A percentile compares a stretch with the other conserved stretches of the same genome.
Conservation (phyloP, 371 early-diverging fungal species). For the Saksenaea vasiformis region DNA sequence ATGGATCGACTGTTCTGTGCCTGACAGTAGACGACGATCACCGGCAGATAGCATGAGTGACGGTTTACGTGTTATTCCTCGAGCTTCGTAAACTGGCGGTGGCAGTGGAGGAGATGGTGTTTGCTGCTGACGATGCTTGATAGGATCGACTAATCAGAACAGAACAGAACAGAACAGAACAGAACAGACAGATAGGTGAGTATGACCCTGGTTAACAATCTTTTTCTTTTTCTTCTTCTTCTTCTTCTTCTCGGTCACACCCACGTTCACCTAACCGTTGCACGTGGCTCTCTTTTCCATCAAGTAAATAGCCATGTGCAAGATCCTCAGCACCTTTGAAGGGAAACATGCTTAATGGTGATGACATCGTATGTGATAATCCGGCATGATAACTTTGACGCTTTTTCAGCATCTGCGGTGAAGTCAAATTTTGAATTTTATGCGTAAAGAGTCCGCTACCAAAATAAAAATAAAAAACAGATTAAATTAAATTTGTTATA, state of each 20-base stretch:
- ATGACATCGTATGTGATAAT: neutral
- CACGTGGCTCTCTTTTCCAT: constrained; percentile 1
- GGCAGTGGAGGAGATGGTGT: neutral
- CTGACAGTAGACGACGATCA: neutral
- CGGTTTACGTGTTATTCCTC: neutral
- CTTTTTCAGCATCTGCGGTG: constrained; percentile 7
- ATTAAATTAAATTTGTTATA: no score
- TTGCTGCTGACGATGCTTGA: neutral
- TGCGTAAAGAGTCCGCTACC: constrained; percentile 17
- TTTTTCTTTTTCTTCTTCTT: no score
- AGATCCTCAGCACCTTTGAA: neutral
- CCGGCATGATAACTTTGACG: constrained; percentile 11
- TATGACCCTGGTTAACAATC: neutral
- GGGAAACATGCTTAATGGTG: neutral
- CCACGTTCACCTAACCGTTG: constrained; percentile 5
- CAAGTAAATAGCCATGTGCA: constrained; percentile 3
- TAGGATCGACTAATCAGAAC: neutral
- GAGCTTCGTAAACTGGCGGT: neutral
- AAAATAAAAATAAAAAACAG: no score
- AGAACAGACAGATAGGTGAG: neutral
- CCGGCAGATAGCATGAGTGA: neutral
- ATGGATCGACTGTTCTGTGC: neutral
- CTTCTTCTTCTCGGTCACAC: neutral
- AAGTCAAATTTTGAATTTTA: constrained; percentile 16
- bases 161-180: neutral